Evolutionary conservation across 495 filamentous ascomycete genomes (phyloP).

Genomic region (Hypoxylon subgilvum): DNA sequence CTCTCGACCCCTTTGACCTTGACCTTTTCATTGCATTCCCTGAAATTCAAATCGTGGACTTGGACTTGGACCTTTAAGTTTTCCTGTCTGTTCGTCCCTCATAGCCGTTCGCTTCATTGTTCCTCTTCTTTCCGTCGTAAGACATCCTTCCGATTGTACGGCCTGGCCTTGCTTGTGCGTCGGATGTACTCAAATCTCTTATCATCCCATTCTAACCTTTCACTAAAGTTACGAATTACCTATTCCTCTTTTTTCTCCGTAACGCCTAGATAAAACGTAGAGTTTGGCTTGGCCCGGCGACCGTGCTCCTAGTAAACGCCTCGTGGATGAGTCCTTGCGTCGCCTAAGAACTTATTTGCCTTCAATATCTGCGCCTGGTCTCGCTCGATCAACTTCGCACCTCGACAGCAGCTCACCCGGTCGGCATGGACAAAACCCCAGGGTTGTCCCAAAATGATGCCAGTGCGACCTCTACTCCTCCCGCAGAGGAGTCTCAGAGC

Average conservation of each 20-base stretch:
- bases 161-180: too few species aligned
- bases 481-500: slow-evolving; percentile 29
- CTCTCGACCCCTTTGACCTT: too few species aligned
- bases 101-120: background rate
- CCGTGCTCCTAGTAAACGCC: slow-evolving; percentile 8
- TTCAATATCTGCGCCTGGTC: slow-evolving; percentile 15
- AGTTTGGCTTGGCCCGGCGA: slow-evolving; percentile 29
- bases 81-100: background rate
- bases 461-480: slow-evolving; percentile 35
- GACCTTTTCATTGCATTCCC: too few species aligned
- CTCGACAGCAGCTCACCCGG: slow-evolving; percentile 4
- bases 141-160: too few species aligned
- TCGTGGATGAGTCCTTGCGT: slow-evolving; percentile 10
- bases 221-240: slow-evolving; percentile 6
- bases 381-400: slow-evolving; percentile 2
- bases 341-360: slow-evolving; percentile 4
- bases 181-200: background rate
- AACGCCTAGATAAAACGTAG: slow-evolving; percentile 25
- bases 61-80: background rate
- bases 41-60: too few species aligned
- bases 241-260: slow-evolving; percentile 7
- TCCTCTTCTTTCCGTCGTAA: background rate
- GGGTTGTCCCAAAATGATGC: slow-evolving; percentile 28
- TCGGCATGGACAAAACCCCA: slow-evolving; percentile 33
- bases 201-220: slow-evolving; percentile 15